Conservation (phyloP, 2,329 filamentous ascomycete species). For the Purpureocillium lavendulum region DNA sequence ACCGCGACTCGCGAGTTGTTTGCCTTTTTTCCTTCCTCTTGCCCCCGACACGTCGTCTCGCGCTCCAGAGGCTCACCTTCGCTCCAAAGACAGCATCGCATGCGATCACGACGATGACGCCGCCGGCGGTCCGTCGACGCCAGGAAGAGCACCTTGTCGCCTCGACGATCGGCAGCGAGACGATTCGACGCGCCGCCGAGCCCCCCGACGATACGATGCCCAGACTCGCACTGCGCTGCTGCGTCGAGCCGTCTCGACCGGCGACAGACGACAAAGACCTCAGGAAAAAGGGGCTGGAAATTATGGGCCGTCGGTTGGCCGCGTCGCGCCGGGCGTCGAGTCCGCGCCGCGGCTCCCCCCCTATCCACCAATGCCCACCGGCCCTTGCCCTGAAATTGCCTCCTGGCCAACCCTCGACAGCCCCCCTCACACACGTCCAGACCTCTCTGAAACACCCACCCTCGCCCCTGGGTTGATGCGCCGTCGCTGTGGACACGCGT, state of each 20-base stretch:
- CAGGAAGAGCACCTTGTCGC: too few relatives aligned
- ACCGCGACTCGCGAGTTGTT: too few relatives aligned
- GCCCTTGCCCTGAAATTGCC: slow-evolving; percentile 14
- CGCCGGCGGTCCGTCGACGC: too few relatives aligned
- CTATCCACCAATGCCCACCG: slow-evolving; percentile 8
- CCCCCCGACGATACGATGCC: background rate
- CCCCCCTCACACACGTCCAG: slow-evolving; percentile 11
- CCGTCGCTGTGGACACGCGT: background rate
- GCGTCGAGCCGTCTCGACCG: slow-evolving; percentile 3
- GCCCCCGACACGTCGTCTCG: too few relatives aligned
- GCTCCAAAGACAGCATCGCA: too few relatives aligned
- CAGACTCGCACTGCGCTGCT: background rate
- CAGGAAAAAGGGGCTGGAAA: slow-evolving; percentile 8
- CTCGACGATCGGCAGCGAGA: too few relatives aligned
- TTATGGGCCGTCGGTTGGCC: slow-evolving; percentile 12
- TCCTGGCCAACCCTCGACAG: slow-evolving; percentile 11
- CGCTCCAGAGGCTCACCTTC: too few relatives aligned
- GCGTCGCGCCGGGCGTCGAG: slow-evolving; percentile 7
- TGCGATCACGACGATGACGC: too few relatives aligned
- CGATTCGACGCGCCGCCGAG: background rate
- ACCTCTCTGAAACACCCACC: slow-evolving; percentile 11
- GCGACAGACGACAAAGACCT: too few relatives aligned
- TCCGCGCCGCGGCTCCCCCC: background rate
- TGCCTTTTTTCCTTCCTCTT: background rate
- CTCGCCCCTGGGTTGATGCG: slow-evolving; percentile 4